These are phyloP conservation scores for Ligustrum vulgare DNA, from an alignment of 257 asterid genomes.

Conservation along the genomic window DNA sequence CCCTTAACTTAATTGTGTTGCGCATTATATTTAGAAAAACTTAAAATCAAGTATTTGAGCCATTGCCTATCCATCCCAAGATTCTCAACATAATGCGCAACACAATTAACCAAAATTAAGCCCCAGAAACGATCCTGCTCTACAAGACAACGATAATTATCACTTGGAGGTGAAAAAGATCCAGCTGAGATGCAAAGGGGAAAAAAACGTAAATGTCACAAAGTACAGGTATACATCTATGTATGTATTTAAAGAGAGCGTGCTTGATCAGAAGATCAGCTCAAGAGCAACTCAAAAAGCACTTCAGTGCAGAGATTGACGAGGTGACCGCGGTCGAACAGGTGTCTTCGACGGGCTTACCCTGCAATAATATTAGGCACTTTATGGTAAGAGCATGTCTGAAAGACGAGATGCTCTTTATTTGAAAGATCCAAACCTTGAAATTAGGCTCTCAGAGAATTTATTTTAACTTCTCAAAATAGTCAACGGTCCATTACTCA, in stretches of 20 bases:
- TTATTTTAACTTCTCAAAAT: too few relatives aligned
- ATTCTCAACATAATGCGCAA: constrained; percentile 1
- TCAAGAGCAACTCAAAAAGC: constrained; percentile 24
- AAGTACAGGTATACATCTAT: constrained; percentile 41
- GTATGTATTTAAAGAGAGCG: constrained; percentile 19
- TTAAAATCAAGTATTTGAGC: too few relatives aligned
- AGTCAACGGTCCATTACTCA: too few relatives aligned
- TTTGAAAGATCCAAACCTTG: too few relatives aligned
- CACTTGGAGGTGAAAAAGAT: background rate
- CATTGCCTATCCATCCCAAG: too few relatives aligned
- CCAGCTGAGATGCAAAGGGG: background rate
- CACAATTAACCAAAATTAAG: too few relatives aligned
- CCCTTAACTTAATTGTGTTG: too few relatives aligned
- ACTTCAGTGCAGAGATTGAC: constrained; percentile 51
- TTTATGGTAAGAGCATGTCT: background rate
- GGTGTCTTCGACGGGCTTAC: constrained; percentile 88
- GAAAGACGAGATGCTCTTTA: too few relatives aligned
- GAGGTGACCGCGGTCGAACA: constrained; percentile 68
- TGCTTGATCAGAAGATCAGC: constrained; percentile 32
- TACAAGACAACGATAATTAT: background rate
- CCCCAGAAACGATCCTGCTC: constrained; percentile 2
- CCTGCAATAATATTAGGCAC: constrained; percentile 37
- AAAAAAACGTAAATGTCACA: background rate
- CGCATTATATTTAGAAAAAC: too few relatives aligned
- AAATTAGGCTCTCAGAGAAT: too few relatives aligned